Base-by-base conservation (phyloP, 2,329 filamentous ascomycete genomes). In the Fonsecaea erecta region DNA sequence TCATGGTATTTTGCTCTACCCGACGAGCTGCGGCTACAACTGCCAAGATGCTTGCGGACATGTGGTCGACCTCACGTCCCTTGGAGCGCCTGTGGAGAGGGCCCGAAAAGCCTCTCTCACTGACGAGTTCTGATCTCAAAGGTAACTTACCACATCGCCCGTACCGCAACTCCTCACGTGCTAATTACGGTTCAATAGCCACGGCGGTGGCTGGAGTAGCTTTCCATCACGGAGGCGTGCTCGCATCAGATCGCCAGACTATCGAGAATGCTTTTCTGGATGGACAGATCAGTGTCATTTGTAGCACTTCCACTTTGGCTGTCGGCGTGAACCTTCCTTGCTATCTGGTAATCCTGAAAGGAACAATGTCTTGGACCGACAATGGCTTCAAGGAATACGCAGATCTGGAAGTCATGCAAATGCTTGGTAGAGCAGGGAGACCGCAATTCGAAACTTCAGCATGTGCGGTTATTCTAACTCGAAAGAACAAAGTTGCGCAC, bases 321-420 rank as follows among this genome's bases (percentile, higher is more conserved):
- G 89, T 95, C 12, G 92, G 92, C 0, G 85, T 96, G 32, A 96
- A 96, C 73, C 77, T 96, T 9, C 92, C 92, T 9, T 93, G 91
- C 66, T 90, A 95, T 73, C 85, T 93, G 2, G 91, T 93, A 3
- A 87, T 96, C 9, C 85, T 96, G 62, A 96, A 96, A 75, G 90
- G 91, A 24, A 96, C 92, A 0, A 83, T 88, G 2, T 81, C 83
- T 0, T 93, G 87, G 76, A 85, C 86, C 63, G 84, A 87, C 63
- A 81, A 77, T 34, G 77, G 83, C 6, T 82, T 85, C 40, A 85
- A 87, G 62, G 91, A 95, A 74, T 93, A 92, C 70, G 88, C 90
- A 0, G 91, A 95, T 73, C 81, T 96, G 4, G 92, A 96, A 70
- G 85, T 94, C 67, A 94, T 94, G 89, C 92, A 96, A 72, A 96